These are phyloP conservation scores for Rhodamnia argentea DNA, from an alignment of 345 rosid genomes.

Conservation along the genomic window DNA sequence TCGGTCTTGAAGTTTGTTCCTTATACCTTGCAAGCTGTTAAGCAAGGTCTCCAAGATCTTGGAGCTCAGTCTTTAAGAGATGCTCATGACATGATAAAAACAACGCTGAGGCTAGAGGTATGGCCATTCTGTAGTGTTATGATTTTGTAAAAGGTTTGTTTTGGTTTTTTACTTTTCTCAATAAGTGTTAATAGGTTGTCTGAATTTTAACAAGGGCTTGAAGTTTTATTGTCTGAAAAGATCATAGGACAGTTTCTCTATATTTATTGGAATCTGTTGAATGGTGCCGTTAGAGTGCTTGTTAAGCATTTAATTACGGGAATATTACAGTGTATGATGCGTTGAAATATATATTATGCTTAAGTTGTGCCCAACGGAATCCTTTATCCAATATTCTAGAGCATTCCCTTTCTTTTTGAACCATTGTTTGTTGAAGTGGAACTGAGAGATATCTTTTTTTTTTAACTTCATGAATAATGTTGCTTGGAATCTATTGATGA, in stretches of 20 bases:
- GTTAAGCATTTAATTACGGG: neutral
- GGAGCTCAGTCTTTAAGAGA: conserved; percentile 74
- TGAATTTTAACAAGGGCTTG: neutral
- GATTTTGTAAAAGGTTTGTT: neutral
- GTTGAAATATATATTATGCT: neutral
- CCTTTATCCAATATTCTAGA: neutral
- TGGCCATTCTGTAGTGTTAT: neutral
- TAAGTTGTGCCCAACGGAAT: neutral
- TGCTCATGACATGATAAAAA: conserved; percentile 66
- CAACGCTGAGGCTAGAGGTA: conserved; percentile 85
- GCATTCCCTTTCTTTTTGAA: neutral
- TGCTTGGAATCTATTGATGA: neutral
- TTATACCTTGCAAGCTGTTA: conserved; percentile 94
- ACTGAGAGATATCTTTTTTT: neutral
- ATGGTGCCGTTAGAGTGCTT: neutral
- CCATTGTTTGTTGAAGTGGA: neutral
- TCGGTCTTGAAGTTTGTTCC: conserved; percentile 74
- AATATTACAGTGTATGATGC: neutral
- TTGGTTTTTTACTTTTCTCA: neutral
- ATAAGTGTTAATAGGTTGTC: neutral
- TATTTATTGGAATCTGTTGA: neutral
- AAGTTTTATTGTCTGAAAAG: neutral
- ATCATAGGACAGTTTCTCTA: neutral
- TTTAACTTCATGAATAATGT: neutral
- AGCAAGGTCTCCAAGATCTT: conserved; percentile 95